A percentile compares a stretch with the other conserved stretches of the same genome.
phyloP scores from a whole-genome alignment of 2,329 filamentous ascomycete species.

The Penicillium sp. region DNA sequence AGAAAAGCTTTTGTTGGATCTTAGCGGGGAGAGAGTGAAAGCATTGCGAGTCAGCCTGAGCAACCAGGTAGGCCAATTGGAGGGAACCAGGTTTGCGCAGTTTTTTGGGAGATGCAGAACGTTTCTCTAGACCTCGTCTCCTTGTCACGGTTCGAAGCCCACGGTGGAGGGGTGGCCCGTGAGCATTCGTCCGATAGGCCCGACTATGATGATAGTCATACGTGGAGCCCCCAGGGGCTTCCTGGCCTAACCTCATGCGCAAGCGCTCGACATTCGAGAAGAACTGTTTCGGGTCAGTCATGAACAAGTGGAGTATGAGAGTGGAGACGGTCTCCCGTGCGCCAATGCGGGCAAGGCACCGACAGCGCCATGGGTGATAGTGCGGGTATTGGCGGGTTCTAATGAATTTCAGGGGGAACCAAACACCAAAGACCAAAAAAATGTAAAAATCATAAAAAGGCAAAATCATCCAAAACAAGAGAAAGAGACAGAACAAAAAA shows the following conservation, averaged over 20 bases:
- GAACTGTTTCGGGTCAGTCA: conserved; percentile 31
- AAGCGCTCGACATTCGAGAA: conserved; percentile 44
- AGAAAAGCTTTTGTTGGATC: conserved; percentile 69
- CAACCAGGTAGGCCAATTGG: conserved; percentile 40
- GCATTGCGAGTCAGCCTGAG: conserved; percentile 64
- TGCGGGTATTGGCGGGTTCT: conserved; percentile 9
- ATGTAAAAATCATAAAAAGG: too few relatives aligned
- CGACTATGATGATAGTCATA: conserved; percentile 23
- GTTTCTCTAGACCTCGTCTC: conserved; percentile 18
- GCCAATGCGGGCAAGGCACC: conserved; percentile 5
- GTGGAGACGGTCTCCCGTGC: conserved; percentile 6
- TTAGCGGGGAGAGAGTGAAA: conserved; percentile 72
- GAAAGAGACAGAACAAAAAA: not conserved
- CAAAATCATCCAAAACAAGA: not conserved
- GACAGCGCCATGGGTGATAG: conserved; percentile 16
- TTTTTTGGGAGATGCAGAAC: conserved; percentile 19
- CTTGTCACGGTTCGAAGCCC: conserved; percentile 12
- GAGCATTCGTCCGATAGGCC: conserved; percentile 16
- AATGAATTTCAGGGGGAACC: conserved; percentile 14
- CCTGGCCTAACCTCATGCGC: conserved; percentile 35
- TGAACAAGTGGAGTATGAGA: conserved; percentile 15
- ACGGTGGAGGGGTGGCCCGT: conserved; percentile 19
- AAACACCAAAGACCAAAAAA: not conserved
- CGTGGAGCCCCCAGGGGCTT: conserved; percentile 24
- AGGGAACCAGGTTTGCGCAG: conserved; percentile 38